These are phyloP conservation scores for Rhexocercosporidium sp. DNA, from an alignment of 2,329 filamentous ascomycete species.

Conservation along the genomic window DNA sequence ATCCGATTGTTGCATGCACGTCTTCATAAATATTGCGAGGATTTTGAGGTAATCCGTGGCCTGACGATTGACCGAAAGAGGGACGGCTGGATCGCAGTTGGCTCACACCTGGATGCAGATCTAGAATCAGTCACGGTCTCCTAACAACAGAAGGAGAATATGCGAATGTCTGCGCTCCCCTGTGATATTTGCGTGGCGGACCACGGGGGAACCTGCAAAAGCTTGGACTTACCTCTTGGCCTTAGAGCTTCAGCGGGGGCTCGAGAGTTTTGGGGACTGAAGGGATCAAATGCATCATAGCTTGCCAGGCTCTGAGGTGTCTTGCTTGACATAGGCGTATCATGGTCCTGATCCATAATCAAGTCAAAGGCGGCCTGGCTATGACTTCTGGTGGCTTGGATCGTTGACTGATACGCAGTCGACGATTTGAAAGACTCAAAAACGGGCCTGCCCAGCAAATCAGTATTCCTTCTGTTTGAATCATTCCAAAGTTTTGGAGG, in stretches of 20 bases:
- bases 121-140: neutral
- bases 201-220: neutral
- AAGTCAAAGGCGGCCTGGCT: constrained; percentile 40
- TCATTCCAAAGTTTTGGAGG: neutral
- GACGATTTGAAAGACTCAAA: constrained; percentile 36
- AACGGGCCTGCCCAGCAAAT: constrained; percentile 16
- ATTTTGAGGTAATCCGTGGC: constrained; percentile 27
- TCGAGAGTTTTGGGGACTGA: constrained; percentile 31
- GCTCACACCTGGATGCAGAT: neutral
- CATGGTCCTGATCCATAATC: constrained; percentile 31
- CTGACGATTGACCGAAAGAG: constrained; percentile 29
- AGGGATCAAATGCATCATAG: constrained; percentile 30
- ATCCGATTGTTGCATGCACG: constrained; percentile 26
- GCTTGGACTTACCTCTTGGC: neutral
- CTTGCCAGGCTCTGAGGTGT: constrained; percentile 35
- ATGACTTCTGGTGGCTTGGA: constrained; percentile 27
- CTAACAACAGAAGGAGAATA: neutral
- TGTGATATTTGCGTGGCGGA: neutral
- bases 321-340: constrained; percentile 32
- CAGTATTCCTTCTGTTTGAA: neutral
- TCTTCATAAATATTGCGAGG: constrained; percentile 33
- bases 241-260: constrained; percentile 12
- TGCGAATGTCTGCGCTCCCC: no score
- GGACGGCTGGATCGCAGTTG: constrained; percentile 13
- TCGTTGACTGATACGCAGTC: constrained; percentile 23